Conservation (phyloP, 345 rosid genomes). For the Lumnitzera littorea region DNA sequence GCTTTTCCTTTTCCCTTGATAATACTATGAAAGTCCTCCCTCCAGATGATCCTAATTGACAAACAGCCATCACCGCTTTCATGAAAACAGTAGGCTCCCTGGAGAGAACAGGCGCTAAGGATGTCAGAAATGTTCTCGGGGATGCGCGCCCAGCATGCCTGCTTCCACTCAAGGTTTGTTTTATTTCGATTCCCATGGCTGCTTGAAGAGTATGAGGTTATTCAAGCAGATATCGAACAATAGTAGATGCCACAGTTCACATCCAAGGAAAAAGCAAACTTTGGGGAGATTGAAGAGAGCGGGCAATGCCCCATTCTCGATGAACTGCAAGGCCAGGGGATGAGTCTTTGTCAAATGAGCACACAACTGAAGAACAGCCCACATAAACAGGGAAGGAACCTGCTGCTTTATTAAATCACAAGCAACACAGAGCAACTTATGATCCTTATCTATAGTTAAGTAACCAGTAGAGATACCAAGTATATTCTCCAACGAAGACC, state of each 20-base stretch:
- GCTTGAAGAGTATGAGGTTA: constrained; percentile 94
- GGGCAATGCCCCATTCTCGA: constrained; percentile 73
- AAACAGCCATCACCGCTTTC: constrained; percentile 73
- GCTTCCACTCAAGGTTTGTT: constrained; percentile 67
- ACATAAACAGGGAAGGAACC: constrained; percentile 87
- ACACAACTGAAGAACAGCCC: constrained; percentile 91
- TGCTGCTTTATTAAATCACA: constrained; percentile 74
- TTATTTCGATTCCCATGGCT: constrained; percentile 95
- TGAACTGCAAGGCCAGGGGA: constrained; percentile 68
- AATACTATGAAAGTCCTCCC: constrained; percentile 71
- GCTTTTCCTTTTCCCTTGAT: constrained; percentile 69
- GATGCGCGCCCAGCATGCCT: constrained; percentile 65
- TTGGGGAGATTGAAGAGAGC: constrained; percentile 79
- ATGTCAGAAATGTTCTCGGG: constrained; percentile 62
- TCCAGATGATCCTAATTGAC: constrained; percentile 86
- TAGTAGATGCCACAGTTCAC: constrained; percentile 85
- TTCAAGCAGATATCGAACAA: constrained; percentile 85
- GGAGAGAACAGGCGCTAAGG: constrained; percentile 86
- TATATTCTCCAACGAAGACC: constrained; percentile 40
- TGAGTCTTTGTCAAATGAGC: constrained; percentile 87
- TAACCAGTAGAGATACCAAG: constrained; percentile 82
- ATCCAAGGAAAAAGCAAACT: constrained; percentile 81
- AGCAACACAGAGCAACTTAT: constrained; percentile 53
- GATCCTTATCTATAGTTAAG: constrained; percentile 65
- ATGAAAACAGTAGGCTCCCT: constrained; percentile 86